phyloP scores from a whole-genome alignment of 352 stramenopile genomes.

The Globisporangium megalacanthum region DNA sequence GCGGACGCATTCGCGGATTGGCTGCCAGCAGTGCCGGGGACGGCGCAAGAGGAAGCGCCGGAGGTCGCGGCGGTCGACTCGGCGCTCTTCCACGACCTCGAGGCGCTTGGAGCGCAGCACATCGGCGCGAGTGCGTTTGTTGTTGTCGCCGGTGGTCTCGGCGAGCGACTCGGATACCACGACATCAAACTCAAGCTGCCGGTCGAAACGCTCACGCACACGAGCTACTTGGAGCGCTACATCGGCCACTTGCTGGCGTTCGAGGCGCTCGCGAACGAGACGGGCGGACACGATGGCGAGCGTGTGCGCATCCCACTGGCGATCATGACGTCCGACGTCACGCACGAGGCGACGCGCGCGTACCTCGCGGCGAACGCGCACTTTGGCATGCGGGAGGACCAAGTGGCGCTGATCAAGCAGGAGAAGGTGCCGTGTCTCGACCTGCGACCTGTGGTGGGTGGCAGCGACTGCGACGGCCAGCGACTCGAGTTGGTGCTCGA shows the following conservation, averaged over 20 bases:
- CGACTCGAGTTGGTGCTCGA: conserved; percentile 79
- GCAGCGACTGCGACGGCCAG: conserved; percentile 31
- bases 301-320: conserved; percentile 82
- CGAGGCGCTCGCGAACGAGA: conserved; percentile 40
- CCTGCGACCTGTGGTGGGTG: conserved; percentile 2
- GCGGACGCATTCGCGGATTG: conserved; percentile 30
- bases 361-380: conserved; percentile 90
- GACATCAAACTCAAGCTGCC: conserved; percentile 97
- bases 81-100: conserved; percentile 35
- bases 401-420: conserved; percentile 97
- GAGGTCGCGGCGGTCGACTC: conserved; percentile 31
- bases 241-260: conserved; percentile 92
- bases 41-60: conserved; percentile 10
- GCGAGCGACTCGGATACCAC: conserved; percentile 95
- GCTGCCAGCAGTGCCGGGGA: conserved; percentile 40
- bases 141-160: conserved; percentile 95
- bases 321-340: conserved; percentile 98
- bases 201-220: conserved; percentile 88
- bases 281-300: neutral
- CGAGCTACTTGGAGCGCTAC: conserved; percentile 92
- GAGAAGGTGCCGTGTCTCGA: conserved; percentile 93
- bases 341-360: conserved; percentile 83
- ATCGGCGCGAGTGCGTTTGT: conserved; percentile 90
- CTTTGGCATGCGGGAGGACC: conserved; percentile 91
- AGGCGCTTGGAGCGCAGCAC: conserved; percentile 42